Evolutionary conservation across 2,329 filamentous ascomycete species (phyloP), one percentile per base, ranked within the genome.

Genomic region (Aspergillus uvarum): DNA sequence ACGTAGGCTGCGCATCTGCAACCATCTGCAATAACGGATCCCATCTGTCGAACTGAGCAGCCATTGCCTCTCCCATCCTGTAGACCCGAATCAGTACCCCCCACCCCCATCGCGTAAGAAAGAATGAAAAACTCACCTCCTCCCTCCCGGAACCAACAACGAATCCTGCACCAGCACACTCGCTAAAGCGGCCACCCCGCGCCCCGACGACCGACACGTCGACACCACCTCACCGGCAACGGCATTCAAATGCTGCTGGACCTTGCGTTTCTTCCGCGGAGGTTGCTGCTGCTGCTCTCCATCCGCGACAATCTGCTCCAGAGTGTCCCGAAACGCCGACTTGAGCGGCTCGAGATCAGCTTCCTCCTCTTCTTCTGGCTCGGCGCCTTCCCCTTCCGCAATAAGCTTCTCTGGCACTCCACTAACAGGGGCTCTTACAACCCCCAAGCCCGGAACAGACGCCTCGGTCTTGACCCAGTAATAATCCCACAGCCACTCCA

Each of bases 401-500:
- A 48, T 8, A 6, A 47, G 26, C 26, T 29, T 56, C 49, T 8
- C 31, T 58, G 42, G 19, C 16, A 42, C 19, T 2, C 16, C 51
- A 24, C n/a, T 21, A 8, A 35, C 22, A 22, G 53, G 48, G 35
- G 50, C 48, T 31, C n/a, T 24, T 31, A 21, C 56, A 22, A 50
- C 47, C 14, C 29, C 57, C 48, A 60, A 56, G 47, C 35, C 52
- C 48, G 63, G 65, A 14, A 58, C 54, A 44, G 67, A 69, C 11
- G 11, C 32, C 57, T 81, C 79, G 21, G 87, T 71, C 42, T 78
- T 76, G 12, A 70, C 77, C 93, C 93, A 98, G 79, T 96, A 97
- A 74, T 91, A 91, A 56, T 87, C 83, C 91, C 91, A 96, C 54
- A 97, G 87, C 93, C 93, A 97, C 49, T 82, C 80, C 63, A 97